phyloP scores from a whole-genome alignment of 2,329 filamentous ascomycete genomes.

The Cercospora sp. region DNA sequence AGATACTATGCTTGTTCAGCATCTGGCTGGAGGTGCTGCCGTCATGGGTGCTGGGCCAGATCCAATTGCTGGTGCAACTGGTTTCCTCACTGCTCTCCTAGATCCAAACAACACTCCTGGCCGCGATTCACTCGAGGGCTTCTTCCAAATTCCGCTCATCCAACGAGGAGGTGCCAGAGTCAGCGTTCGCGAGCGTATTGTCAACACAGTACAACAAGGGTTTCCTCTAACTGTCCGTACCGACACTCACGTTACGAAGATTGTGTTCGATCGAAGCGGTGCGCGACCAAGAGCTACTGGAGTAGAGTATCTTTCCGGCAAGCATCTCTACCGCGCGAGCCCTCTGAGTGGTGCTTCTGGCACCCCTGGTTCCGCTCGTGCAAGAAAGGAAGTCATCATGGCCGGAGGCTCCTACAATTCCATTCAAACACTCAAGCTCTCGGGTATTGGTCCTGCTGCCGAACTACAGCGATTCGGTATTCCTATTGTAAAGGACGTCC shows the following conservation, averaged over 20 bases:
- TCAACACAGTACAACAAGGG: conserved; percentile 52
- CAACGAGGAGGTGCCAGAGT: conserved; percentile 51
- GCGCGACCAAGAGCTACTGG: conserved; percentile 48
- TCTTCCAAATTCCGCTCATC: conserved; percentile 61
- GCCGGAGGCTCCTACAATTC: conserved; percentile 59
- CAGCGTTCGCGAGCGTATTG: conserved; percentile 60
- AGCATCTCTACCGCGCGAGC: conserved; percentile 41
- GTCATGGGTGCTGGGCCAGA: conserved; percentile 32
- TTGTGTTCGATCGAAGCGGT: conserved; percentile 61
- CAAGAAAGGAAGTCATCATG: conserved; percentile 47
- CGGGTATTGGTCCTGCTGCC: conserved; percentile 57
- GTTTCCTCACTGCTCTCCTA: conserved; percentile 49
- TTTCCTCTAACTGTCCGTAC: conserved; percentile 57
- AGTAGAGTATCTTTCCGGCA: conserved; percentile 45
- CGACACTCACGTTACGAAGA: conserved; percentile 64
- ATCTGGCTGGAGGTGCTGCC: conserved; percentile 27
- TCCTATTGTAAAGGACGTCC: conserved; percentile 54
- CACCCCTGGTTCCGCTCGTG: conserved; percentile 42
- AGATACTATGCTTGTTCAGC: conserved; percentile 26
- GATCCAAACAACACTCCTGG: conserved; percentile 45
- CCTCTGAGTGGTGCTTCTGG: conserved; percentile 40
- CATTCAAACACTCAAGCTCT: conserved; percentile 64
- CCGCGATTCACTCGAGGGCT: conserved; percentile 51
- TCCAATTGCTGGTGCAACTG: conserved; percentile 44
- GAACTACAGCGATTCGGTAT: conserved; percentile 58